These are phyloP conservation scores for Russula lepida DNA, from an alignment of 768 basidiomycete genomes.

Conservation along the genomic window DNA sequence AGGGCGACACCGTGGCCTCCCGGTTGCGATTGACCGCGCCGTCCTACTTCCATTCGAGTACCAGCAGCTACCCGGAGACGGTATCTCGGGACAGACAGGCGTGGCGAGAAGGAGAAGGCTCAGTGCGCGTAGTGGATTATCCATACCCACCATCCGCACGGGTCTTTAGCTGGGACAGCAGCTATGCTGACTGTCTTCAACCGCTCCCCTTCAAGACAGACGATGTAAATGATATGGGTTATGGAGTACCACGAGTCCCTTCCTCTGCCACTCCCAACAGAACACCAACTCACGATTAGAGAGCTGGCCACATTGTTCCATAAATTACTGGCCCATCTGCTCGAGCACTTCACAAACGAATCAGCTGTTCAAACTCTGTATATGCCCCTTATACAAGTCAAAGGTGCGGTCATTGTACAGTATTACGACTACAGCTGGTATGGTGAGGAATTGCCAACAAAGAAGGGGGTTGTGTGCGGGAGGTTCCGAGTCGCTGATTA, in stretches of 20 bases:
- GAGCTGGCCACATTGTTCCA: neutral
- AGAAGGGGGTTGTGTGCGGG: too few species aligned
- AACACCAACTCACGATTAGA: neutral
- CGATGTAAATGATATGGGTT: neutral
- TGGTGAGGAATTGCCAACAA: too few species aligned
- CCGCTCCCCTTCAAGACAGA: neutral
- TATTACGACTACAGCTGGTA: too few species aligned
- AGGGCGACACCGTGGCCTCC: conserved; percentile 82
- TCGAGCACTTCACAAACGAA: neutral
- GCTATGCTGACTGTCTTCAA: neutral
- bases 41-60: conserved; percentile 71
- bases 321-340: neutral
- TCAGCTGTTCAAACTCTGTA: neutral
- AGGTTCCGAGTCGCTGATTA: too few species aligned
- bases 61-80: neutral
- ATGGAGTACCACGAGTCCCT: neutral
- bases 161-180: neutral
- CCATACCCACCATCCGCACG: neutral
- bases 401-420: too few species aligned
- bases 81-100: neutral
- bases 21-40: conserved; percentile 82
- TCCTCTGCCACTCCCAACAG: neutral
- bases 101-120: neutral
- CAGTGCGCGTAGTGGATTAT: neutral
- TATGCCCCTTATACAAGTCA: too few species aligned